Evolutionary conservation across 371 early-diverging fungal genomes (phyloP).

Genomic region (Nematocida minor): DNA sequence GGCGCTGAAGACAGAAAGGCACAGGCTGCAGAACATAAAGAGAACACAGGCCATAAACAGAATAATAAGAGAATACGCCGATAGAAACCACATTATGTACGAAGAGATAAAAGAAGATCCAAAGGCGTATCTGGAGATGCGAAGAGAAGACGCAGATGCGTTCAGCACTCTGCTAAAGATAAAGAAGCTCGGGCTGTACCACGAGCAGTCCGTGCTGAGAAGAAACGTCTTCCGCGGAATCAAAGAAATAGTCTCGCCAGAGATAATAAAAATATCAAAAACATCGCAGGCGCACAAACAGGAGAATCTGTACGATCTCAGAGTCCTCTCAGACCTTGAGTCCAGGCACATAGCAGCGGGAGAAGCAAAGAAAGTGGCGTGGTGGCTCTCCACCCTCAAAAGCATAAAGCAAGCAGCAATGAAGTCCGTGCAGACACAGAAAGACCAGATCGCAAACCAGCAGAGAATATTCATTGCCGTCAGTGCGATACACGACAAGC

Average conservation of each 20-base stretch:
- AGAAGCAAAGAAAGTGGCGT: slow-evolving; percentile 44
- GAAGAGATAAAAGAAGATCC: slow-evolving; percentile 15
- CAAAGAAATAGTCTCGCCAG: slow-evolving; percentile 38
- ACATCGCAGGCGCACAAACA: slow-evolving; percentile 12
- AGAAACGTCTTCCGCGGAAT: slow-evolving; percentile 41
- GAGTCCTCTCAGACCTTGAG: slow-evolving; percentile 31
- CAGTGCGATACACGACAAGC: slow-evolving; percentile 45
- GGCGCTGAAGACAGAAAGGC: slow-evolving; percentile 32
- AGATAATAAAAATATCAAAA: slow-evolving; percentile 10
- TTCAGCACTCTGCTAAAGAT: slow-evolving; percentile 28
- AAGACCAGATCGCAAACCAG: slow-evolving; percentile 45
- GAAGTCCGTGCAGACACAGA: slow-evolving; percentile 11
- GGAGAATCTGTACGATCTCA: slow-evolving; percentile 42
- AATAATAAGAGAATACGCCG: slow-evolving; percentile 4
- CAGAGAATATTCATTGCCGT: slow-evolving; percentile 44
- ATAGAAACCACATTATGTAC: background rate
- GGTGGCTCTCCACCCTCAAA: slow-evolving; percentile 32
- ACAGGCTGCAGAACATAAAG: slow-evolving; percentile 1
- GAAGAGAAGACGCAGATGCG: background rate
- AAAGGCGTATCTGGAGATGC: background rate
- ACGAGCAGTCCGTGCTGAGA: slow-evolving; percentile 34
- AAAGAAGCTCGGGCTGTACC: slow-evolving; percentile 15
- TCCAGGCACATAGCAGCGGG: slow-evolving; percentile 39
- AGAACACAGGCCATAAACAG: slow-evolving; percentile 1
- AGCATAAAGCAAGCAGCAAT: slow-evolving; percentile 20